phyloP scores from a whole-genome alignment of 139 green algal genomes.

The Chlorella sorokiniana region DNA sequence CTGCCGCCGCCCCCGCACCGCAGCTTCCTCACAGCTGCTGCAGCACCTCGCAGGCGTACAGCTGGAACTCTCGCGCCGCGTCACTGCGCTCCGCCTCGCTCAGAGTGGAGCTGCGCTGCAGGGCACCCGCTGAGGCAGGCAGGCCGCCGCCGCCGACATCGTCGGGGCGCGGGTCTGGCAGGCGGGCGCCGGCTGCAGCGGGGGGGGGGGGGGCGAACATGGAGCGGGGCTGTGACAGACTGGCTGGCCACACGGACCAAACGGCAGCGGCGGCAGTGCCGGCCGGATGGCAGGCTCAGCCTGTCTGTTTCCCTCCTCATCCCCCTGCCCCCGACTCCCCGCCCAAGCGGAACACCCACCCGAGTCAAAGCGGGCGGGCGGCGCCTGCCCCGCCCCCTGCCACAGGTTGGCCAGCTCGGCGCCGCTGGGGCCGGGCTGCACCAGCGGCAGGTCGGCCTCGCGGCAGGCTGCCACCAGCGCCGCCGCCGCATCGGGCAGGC shows the following conservation, averaged over 20 bases:
- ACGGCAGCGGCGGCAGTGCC: not conserved
- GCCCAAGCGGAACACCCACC: not conserved
- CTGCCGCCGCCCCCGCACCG: too few relatives aligned
- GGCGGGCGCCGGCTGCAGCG: not conserved
- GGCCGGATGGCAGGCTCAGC: not conserved
- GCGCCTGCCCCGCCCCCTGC: not conserved
- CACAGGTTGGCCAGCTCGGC: conserved; percentile 42
- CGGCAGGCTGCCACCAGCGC: conserved; percentile 53
- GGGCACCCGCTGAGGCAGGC: not conserved
- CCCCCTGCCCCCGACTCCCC: not conserved
- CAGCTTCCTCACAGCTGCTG: conserved; percentile 33
- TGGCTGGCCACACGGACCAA: not conserved
- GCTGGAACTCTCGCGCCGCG: conserved; percentile 14
- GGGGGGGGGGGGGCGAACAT: not conserved
- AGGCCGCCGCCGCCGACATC: not conserved
- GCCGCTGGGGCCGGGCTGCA: conserved; percentile 4
- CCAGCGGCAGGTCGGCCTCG: conserved; percentile 41
- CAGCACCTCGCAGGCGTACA: conserved; percentile 37
- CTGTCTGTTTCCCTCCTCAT: not conserved
- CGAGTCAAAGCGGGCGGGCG: not conserved
- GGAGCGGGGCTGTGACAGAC: not conserved
- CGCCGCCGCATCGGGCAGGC: conserved; percentile 60
- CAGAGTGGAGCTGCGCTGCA: not conserved
- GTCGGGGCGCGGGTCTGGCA: not conserved
- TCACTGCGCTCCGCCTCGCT: not conserved